phyloP scores from a whole-genome alignment of 1,284 basidiomycete genomes.

The Coriolopsis trogii region DNA sequence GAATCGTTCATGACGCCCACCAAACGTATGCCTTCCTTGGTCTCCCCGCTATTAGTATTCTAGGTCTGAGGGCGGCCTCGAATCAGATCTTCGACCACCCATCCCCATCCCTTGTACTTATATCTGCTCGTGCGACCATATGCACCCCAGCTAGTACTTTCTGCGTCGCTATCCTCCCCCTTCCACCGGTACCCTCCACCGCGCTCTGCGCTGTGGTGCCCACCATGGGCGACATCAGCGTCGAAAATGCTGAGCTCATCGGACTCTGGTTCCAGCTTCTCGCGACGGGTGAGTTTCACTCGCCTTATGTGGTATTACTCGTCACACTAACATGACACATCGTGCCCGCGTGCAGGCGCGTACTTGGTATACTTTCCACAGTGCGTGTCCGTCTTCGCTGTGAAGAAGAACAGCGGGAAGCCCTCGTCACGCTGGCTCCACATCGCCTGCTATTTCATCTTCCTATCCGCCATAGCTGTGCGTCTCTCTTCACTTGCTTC shows the following conservation, averaged over 20 bases:
- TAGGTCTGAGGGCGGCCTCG: no score
- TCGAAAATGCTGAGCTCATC: constrained; percentile 4
- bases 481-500: background rate
- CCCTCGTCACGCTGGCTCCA: constrained; percentile 5
- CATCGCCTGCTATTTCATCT: constrained; percentile 7
- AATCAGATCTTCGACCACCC: no score
- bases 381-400: constrained; percentile 1
- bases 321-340: background rate
- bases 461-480: constrained; percentile 5
- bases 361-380: constrained; percentile 9
- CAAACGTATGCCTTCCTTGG: no score
- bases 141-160: no score
- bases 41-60: no score
- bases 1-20: no score
- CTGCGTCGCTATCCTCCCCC: no score
- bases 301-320: background rate
- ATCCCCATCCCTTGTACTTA: no score
- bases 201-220: background rate
- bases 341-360: background rate
- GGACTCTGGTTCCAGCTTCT: constrained; percentile 4
- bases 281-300: background rate
- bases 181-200: no score
- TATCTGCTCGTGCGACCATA: no score
- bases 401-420: background rate
- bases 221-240: constrained; percentile 7